Evolutionary conservation across 1,284 basidiomycete species (phyloP).

Genomic region (Phenoliferia sp.): DNA sequence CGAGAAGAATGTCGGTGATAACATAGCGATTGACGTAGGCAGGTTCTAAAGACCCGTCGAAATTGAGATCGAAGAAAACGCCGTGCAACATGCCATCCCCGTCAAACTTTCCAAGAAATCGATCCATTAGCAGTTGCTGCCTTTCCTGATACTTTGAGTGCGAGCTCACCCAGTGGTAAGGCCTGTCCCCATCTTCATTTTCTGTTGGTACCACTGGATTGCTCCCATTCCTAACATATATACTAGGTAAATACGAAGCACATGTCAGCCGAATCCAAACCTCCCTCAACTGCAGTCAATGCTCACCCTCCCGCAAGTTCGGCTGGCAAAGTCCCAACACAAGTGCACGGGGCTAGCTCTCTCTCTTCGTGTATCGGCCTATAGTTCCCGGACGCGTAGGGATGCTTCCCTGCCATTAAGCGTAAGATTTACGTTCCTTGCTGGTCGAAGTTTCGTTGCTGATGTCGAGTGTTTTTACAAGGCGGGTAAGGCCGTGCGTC

Average conservation of each 20-base stretch:
- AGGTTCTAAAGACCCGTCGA: slow-evolving; percentile 30
- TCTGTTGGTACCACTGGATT: background rate
- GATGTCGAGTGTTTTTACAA: too few relatives aligned
- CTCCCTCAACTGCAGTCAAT: slow-evolving; percentile 29
- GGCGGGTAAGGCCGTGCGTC: too few relatives aligned
- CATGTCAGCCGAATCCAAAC: slow-evolving; percentile 21
- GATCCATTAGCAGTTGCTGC: background rate
- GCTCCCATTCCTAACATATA: background rate
- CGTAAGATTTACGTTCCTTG: too few relatives aligned
- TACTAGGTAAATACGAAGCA: background rate
- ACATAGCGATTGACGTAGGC: slow-evolving; percentile 44
- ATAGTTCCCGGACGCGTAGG: slow-evolving; percentile 43
- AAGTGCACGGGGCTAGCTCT: slow-evolving; percentile 38
- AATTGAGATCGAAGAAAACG: slow-evolving; percentile 44
- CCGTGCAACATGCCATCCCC: slow-evolving; percentile 51
- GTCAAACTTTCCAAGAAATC: slow-evolving; percentile 37
- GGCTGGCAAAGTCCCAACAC: slow-evolving; percentile 37
- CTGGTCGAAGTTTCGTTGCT: too few relatives aligned
- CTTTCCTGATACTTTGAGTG: background rate
- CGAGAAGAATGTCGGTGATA: slow-evolving; percentile 43
- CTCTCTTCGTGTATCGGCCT: slow-evolving; percentile 39
- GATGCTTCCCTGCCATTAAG: too few relatives aligned
- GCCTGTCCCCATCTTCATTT: background rate
- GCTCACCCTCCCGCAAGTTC: slow-evolving; percentile 40
- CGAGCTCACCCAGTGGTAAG: background rate